A percentile compares a stretch with the other conserved stretches of the same genome.
phyloP scores from a whole-genome alignment of 192 early-diverging fungal genomes.

The Polychytrium aggregatum region DNA sequence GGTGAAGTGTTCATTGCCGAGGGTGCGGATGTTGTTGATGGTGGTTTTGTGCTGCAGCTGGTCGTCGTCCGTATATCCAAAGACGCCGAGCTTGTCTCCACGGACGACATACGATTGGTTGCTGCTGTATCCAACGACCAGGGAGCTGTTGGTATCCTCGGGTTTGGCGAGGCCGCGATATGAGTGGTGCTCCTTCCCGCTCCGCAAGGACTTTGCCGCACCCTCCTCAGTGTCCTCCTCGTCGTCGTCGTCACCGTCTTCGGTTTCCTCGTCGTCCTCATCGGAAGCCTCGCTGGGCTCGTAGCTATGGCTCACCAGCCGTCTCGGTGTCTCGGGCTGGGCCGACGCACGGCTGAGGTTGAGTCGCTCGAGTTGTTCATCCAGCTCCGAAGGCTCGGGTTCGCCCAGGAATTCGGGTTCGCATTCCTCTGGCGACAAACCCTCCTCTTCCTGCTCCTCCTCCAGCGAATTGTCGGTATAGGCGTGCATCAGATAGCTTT shows the following conservation, averaged over 20 bases:
- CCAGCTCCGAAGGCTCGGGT: too few species aligned
- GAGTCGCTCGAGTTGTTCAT: too few species aligned
- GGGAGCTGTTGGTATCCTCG: conserved; percentile 63
- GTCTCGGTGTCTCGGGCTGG: too few species aligned
- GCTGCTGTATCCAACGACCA: conserved; percentile 75
- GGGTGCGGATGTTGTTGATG: conserved; percentile 60
- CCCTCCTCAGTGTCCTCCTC: conserved; percentile 41
- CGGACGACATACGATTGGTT: conserved; percentile 85
- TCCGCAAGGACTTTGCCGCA: too few species aligned
- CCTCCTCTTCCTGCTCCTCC: conserved; percentile 17
- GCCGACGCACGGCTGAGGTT: too few species aligned
- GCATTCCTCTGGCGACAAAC: too few species aligned
- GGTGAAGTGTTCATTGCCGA: conserved; percentile 48
- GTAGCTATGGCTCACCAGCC: too few species aligned
- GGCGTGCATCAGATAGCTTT: too few species aligned
- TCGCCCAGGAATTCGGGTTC: too few species aligned
- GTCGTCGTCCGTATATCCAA: conserved; percentile 60
- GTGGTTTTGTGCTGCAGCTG: conserved; percentile 66
- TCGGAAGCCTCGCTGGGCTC: too few species aligned
- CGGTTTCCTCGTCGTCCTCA: conserved; percentile 18
- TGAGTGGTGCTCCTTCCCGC: conserved; percentile 6
- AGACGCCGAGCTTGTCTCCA: conserved; percentile 82
- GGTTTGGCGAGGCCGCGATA: conserved; percentile 12
- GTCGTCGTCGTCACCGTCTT: conserved; percentile 21
- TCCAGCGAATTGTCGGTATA: conserved; percentile 42